phyloP scores from a whole-genome alignment of 805 yeast genomes.

The Grigorovia yakushimaensis region DNA sequence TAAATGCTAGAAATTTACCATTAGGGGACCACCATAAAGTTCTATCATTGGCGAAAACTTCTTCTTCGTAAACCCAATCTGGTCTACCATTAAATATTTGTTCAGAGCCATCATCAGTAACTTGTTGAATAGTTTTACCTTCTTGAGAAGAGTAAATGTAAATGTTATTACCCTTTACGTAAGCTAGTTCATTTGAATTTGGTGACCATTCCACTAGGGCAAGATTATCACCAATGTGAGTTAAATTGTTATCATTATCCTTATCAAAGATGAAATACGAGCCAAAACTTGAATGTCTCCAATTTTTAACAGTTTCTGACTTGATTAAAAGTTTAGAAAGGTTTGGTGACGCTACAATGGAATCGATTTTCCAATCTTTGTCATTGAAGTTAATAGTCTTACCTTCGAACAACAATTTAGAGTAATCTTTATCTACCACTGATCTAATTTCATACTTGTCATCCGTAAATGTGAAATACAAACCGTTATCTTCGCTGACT shows the following conservation, averaged over 20 bases:
- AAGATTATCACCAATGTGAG: conserved; percentile 25
- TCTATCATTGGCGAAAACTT: conserved; percentile 58
- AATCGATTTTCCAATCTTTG: conserved; percentile 37
- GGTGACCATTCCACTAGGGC: conserved; percentile 67
- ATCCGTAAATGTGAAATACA: conserved; percentile 44
- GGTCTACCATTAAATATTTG: conserved; percentile 79
- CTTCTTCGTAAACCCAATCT: conserved; percentile 94
- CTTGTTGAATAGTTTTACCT: conserved; percentile 29
- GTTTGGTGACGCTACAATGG: conserved; percentile 58
- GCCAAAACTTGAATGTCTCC: conserved; percentile 43
- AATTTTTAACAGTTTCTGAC: conserved; percentile 51
- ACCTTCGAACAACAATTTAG: conserved; percentile 41
- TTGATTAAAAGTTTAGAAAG: conserved; percentile 47
- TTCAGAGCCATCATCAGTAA: conserved; percentile 63
- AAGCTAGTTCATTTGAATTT: conserved; percentile 53
- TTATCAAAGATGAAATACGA: conserved; percentile 32
- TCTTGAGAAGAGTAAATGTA: conserved; percentile 38
- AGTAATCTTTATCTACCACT: conserved; percentile 29
- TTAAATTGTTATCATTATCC: conserved; percentile 23
- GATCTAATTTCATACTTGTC: conserved; percentile 48
- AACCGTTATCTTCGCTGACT: conserved; percentile 48
- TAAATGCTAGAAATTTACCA: conserved; percentile 53
- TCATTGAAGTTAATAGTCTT: conserved; percentile 35
- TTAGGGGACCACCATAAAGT: conserved; percentile 85
- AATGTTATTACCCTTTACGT: conserved; percentile 61